Percentiles rank a stretch among this genome's conserved stretches.
Evolutionary conservation across 306 rosid genomes (phyloP).

Genomic region (Acacia acuminata): DNA sequence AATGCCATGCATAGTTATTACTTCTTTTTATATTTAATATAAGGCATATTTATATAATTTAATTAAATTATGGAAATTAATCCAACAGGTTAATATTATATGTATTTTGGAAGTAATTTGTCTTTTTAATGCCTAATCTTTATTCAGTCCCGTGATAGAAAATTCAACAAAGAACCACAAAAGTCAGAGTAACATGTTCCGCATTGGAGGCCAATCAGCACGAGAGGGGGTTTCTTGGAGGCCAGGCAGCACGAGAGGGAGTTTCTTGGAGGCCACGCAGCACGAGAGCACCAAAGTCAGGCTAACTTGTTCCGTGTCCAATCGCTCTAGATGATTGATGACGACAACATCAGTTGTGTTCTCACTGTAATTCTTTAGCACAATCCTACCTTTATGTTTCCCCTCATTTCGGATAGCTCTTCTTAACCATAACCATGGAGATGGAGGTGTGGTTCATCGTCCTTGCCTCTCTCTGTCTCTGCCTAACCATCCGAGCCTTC

Average conservation of each 20-base stretch:
- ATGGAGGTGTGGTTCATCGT: constrained; percentile 30
- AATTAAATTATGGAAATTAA: no score
- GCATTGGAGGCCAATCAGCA: no score
- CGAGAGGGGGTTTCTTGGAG: no score
- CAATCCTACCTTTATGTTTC: neutral
- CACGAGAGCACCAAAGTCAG: neutral
- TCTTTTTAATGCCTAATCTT: no score
- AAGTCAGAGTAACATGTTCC: no score
- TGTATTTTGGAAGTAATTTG: no score
- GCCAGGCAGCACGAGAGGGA: no score
- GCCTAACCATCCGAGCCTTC: neutral
- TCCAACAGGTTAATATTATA: no score
- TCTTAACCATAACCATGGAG: neutral
- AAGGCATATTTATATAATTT: no score
- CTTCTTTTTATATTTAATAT: no score
- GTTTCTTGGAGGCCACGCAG: no score
- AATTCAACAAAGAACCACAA: neutral
- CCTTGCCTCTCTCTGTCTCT: constrained; percentile 1
- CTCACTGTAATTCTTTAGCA: neutral
- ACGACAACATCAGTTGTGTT: neutral
- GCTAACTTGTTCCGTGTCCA: neutral
- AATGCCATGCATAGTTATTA: no score
- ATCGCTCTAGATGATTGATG: neutral
- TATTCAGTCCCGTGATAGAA: neutral
- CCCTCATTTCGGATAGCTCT: neutral